Percentiles rank a stretch among this genome's conserved stretches.
phyloP scores from a whole-genome alignment of 2,329 filamentous ascomycete genomes.

The Penicillium occitanis region DNA sequence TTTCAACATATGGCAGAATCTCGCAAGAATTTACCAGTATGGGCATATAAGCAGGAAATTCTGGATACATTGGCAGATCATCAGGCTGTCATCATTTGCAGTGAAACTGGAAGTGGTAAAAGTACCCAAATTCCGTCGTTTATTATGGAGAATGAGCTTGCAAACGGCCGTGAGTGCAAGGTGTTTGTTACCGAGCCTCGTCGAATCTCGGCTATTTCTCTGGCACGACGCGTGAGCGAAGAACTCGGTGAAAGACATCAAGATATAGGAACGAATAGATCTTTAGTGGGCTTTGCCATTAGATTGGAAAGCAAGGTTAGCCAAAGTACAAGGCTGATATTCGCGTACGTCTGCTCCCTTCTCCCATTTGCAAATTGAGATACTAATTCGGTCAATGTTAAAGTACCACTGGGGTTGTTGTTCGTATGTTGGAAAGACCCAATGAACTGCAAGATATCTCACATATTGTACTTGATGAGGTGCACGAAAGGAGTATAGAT shows the following conservation, averaged over 20 bases:
- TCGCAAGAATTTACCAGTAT: constrained; percentile 85
- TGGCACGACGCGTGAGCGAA: constrained; percentile 89
- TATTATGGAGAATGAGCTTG: constrained; percentile 83
- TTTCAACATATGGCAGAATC: constrained; percentile 79
- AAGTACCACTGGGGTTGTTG: constrained; percentile 75
- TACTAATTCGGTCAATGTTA: constrained; percentile 20
- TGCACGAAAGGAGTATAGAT: constrained; percentile 94
- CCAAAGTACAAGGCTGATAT: constrained; percentile 79
- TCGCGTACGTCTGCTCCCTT: constrained; percentile 61
- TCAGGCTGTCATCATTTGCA: constrained; percentile 89
- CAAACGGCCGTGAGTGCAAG: constrained; percentile 77
- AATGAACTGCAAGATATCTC: constrained; percentile 86
- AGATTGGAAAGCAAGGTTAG: constrained; percentile 85
- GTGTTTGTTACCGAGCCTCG: constrained; percentile 95
- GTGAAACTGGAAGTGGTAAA: constrained; percentile 95
- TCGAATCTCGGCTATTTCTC: constrained; percentile 91
- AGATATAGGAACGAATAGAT: constrained; percentile 78
- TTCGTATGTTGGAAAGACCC: constrained; percentile 91
- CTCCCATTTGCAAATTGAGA: not conserved
- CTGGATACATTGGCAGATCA: constrained; percentile 73
- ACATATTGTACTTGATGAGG: constrained; percentile 94
- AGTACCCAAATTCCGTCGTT: constrained; percentile 97
- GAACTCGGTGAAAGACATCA: constrained; percentile 83
- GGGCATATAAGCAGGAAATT: constrained; percentile 76
- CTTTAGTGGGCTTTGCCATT: constrained; percentile 91